Conservation (phyloP, 257 asterid species). For the Eucommia ulmoides region DNA sequence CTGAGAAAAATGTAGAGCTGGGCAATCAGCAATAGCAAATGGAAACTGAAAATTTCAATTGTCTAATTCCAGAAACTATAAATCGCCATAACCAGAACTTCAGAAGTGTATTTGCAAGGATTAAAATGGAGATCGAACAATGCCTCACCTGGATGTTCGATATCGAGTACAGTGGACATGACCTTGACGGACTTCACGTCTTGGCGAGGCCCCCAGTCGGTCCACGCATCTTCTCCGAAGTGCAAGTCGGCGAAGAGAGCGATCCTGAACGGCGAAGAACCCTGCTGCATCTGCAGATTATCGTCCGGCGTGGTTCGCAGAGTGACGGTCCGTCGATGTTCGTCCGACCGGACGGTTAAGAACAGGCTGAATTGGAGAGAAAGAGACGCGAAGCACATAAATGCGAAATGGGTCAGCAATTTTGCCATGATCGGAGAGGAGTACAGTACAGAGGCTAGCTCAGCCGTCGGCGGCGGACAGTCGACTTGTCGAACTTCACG, state of each 20-base stretch:
- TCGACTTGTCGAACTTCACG: no score
- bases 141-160: slow-evolving; percentile 52
- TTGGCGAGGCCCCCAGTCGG: slow-evolving; percentile 71
- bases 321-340: slow-evolving; percentile 2
- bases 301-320: slow-evolving; percentile 15
- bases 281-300: slow-evolving; percentile 28
- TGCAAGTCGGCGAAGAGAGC: slow-evolving; percentile 86
- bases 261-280: slow-evolving; percentile 49
- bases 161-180: slow-evolving; percentile 57
- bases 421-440: no score
- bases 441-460: no score
- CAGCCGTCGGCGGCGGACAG: no score
- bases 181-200: slow-evolving; percentile 45
- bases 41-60: no score
- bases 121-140: not conserved
- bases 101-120: no score
- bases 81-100: no score
- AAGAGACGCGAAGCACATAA: no score
- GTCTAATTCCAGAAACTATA: not conserved
- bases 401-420: no score
- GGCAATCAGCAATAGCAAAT: no score
- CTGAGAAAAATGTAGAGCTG: not conserved
- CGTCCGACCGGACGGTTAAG: no score
- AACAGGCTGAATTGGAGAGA: no score
- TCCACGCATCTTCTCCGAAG: slow-evolving; percentile 84